Base-by-base conservation (phyloP, 768 basidiomycete species). In the Trametopsis cervina region DNA sequence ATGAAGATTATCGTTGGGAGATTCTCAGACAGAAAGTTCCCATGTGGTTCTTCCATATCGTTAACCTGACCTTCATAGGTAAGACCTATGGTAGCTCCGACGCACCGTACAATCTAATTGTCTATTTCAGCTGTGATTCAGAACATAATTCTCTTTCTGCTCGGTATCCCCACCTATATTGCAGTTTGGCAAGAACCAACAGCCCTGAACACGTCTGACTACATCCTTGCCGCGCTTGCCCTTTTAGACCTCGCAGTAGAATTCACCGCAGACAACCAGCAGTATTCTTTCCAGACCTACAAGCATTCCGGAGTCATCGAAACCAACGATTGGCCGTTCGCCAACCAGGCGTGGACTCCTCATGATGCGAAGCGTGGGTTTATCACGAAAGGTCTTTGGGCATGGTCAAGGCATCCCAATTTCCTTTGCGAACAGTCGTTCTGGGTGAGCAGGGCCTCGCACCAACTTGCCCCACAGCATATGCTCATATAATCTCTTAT, bases 1-100 rank as follows among this genome's bases (percentile, higher is more conserved):
- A 88, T 21, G 92, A 95, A 64, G 93, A 96, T 63, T 97, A 97
- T 59, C 85, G 95, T 22, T 97, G 94, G 89, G 78, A 71, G 1
- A 68, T 91, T 29, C 72, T 96, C 12, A 80, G 93, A 36, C 62
- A 68, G 35, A 72, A 80, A 41, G 59, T 85, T 3, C 76, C 80
- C 12, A 44, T 61, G 1, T 70, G 70, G 65, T 53, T 78, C 7
- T 85, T 85, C 69, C 76, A 81, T 53, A 50, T 85, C n/a, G 45
- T 76, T 24, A 83, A 83, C 64, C 65, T 89, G 12, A 72, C 73
- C 11, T 92, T 91, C 69, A 83, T 93, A 24, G 70, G 81, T 80
- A 53, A 23, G 73, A 15, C 43, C 27, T 15, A 11, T n/a, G 2
- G 26, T 3, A 10, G 29, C 2, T 27, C 43, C 10, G 37, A n/a